phyloP scores from a whole-genome alignment of 108 stramenopile species.

The Nitzschia inconspicua region DNA sequence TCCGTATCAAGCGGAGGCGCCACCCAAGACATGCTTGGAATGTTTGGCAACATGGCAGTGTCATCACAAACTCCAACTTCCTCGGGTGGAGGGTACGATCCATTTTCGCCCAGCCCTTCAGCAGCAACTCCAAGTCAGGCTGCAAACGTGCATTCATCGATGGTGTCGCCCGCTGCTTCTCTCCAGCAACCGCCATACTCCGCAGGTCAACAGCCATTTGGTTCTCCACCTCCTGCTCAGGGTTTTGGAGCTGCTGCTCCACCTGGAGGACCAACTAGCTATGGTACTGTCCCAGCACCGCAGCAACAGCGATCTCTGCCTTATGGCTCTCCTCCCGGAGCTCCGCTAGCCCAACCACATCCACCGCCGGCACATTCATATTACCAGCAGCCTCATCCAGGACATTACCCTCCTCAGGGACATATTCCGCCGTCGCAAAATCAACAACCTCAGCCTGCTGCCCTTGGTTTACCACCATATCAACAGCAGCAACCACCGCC shows the following conservation, averaged over 20 bases:
- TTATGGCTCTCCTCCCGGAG: neutral
- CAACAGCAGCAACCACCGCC: slow-evolving; percentile 9
- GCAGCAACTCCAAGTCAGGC: neutral
- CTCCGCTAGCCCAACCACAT: neutral
- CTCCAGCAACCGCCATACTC: neutral
- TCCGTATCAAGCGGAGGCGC: neutral
- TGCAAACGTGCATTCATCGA: neutral
- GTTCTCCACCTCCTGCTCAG: neutral
- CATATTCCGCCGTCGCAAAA: neutral
- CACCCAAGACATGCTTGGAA: slow-evolving; percentile 6
- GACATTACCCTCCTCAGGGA: neutral
- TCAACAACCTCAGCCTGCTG: neutral
- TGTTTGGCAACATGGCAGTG: slow-evolving; percentile 2
- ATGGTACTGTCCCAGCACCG: slow-evolving; percentile 1
- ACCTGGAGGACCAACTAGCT: neutral
- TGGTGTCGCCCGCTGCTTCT: slow-evolving; percentile 1
- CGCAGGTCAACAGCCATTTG: neutral
- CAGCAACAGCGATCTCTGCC: slow-evolving; percentile 2
- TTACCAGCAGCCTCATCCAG: neutral
- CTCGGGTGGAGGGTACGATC: neutral
- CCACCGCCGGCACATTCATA: neutral
- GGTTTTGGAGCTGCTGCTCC: neutral
- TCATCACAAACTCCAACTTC: neutral
- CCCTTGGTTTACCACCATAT: no score
- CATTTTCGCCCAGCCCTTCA: neutral